These are phyloP conservation scores for Piloderma croceum DNA, from an alignment of 768 basidiomycete genomes.

Conservation along the genomic window DNA sequence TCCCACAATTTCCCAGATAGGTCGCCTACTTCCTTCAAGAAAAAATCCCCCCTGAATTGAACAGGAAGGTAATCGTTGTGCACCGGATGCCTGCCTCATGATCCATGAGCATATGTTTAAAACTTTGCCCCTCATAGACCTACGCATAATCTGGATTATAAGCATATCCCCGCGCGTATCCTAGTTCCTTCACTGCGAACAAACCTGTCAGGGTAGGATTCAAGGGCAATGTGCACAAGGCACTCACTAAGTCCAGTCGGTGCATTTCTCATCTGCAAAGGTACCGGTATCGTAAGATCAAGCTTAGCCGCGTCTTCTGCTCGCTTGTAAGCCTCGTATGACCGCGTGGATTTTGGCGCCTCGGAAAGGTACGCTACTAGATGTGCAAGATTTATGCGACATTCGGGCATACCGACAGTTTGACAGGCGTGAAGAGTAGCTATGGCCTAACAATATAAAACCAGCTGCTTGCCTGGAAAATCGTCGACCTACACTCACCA, in stretches of 20 bases:
- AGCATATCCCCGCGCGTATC: conserved; percentile 57
- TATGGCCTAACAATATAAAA: conserved; percentile 49
- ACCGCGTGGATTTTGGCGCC: conserved; percentile 74
- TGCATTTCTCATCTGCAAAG: conserved; percentile 70
- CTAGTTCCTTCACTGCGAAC: conserved; percentile 70
- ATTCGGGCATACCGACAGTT: conserved; percentile 75
- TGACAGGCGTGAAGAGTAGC: conserved; percentile 62
- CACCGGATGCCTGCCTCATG: conserved; percentile 51
- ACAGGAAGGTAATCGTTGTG: conserved; percentile 57
- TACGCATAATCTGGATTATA: conserved; percentile 59
- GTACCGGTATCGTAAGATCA: conserved; percentile 54
- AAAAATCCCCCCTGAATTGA: conserved; percentile 36
- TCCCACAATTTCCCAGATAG: conserved; percentile 50
- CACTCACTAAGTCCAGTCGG: conserved; percentile 61
- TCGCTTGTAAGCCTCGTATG: conserved; percentile 71
- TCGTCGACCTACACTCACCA: conserved; percentile 39
- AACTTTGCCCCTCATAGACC: conserved; percentile 15
- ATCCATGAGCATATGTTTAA: not conserved
- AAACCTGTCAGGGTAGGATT: no score
- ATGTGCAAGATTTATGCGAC: conserved; percentile 73
- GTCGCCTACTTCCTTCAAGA: conserved; percentile 42
- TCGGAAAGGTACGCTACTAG: conserved; percentile 75
- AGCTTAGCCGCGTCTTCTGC: conserved; percentile 58
- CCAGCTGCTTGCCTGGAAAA: no score
- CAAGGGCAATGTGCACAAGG: no score